phyloP scores from a whole-genome alignment of 208 protist genomes.

The Wallacemonas sp. region DNA sequence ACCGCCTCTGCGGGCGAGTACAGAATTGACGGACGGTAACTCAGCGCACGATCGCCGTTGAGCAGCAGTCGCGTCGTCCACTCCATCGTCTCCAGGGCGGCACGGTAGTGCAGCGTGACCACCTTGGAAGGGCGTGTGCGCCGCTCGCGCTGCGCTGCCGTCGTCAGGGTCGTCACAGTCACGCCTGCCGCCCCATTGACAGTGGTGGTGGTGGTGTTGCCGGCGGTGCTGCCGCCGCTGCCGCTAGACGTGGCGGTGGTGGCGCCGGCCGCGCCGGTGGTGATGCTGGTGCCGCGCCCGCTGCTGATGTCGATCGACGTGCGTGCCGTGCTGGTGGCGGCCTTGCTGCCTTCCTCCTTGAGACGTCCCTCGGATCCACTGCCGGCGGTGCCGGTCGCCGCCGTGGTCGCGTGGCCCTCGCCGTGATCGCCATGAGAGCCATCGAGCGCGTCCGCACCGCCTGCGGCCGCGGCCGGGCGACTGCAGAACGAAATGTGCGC shows the following conservation, averaged over 20 bases:
- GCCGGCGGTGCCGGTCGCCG: neutral
- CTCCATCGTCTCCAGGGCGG: constrained; percentile 80
- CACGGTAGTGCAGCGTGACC: constrained; percentile 53
- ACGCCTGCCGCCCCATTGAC: neutral
- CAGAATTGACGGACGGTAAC: constrained; percentile 39
- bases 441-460: constrained; percentile 65
- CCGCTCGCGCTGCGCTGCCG: constrained; percentile 23
- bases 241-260: too few species aligned
- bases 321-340: neutral
- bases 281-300: neutral
- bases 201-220: neutral
- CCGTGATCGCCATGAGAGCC: neutral
- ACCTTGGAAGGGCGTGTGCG: constrained; percentile 25
- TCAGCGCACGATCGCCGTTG: constrained; percentile 29
- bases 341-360: neutral
- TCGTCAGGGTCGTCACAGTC: constrained; percentile 9
- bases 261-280: neutral
- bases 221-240: too few species aligned
- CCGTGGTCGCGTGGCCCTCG: neutral
- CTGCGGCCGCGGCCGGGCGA: constrained; percentile 49
- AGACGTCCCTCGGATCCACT: neutral
- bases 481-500: constrained; percentile 79
- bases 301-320: too few species aligned
- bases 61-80: constrained; percentile 55
- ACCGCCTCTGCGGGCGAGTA: constrained; percentile 79